These are phyloP conservation scores for Hypoxylon subgilvum DNA, from an alignment of 495 filamentous ascomycete genomes.

Conservation along the genomic window DNA sequence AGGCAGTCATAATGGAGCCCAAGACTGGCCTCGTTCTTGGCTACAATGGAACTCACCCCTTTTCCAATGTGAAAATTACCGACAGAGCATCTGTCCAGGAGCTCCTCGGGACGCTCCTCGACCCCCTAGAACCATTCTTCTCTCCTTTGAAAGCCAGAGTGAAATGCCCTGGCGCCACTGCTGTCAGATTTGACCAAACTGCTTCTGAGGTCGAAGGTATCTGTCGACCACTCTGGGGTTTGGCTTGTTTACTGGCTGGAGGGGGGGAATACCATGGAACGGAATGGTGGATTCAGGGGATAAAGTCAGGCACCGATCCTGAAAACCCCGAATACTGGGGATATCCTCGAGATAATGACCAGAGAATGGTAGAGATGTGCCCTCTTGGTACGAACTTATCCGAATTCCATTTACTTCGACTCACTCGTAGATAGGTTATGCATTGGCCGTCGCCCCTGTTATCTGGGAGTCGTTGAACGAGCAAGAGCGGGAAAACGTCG, in stretches of 20 bases:
- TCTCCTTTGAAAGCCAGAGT: constrained; percentile 63
- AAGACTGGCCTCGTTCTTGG: constrained; percentile 56
- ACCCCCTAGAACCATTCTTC: constrained; percentile 69
- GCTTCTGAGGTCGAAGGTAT: constrained; percentile 80
- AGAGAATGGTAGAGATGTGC: constrained; percentile 87
- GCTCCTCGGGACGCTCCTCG: constrained; percentile 64
- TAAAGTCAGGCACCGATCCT: constrained; percentile 71
- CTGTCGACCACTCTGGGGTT: constrained; percentile 75
- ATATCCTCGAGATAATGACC: constrained; percentile 71
- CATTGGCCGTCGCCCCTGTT: constrained; percentile 65
- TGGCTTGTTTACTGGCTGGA: constrained; percentile 71
- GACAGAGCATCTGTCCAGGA: constrained; percentile 61
- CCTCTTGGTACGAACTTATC: constrained; percentile 57
- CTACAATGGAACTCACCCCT: constrained; percentile 56
- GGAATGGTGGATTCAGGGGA: constrained; percentile 68
- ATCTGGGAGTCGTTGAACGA: constrained; percentile 72
- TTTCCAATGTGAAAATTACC: constrained; percentile 53
- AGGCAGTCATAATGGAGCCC: constrained; percentile 39
- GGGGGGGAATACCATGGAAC: constrained; percentile 66
- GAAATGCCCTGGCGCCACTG: constrained; percentile 66
- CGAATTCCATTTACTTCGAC: not conserved
- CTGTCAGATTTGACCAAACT: constrained; percentile 73
- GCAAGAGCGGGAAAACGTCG: constrained; percentile 65
- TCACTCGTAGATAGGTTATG: constrained; percentile 50
- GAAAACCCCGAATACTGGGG: constrained; percentile 74